Evolutionary conservation across 768 basidiomycete species (phyloP).

Genomic region (Podaxis sp.): DNA sequence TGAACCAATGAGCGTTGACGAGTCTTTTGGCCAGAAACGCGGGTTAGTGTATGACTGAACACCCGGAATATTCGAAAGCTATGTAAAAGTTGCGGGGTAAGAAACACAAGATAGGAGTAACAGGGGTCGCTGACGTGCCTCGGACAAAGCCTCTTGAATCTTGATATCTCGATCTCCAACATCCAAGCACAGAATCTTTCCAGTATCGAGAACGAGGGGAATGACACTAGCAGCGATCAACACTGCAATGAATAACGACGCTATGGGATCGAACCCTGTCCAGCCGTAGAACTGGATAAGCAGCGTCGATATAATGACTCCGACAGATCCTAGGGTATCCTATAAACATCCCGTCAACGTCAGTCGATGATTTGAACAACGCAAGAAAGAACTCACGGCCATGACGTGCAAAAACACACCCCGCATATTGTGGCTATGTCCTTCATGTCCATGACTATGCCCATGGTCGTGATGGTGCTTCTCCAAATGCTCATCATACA

Average conservation of each 20-base stretch:
- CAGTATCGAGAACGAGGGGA: constrained; percentile 92
- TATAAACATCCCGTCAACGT: constrained; percentile 21
- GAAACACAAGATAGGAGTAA: background rate
- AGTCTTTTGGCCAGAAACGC: constrained; percentile 96
- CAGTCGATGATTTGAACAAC: background rate
- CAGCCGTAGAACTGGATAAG: constrained; percentile 95
- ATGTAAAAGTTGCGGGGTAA: constrained; percentile 21
- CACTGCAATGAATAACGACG: constrained; percentile 92
- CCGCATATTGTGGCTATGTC: constrained; percentile 98
- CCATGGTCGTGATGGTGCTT: constrained; percentile 12
- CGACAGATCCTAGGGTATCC: constrained; percentile 96
- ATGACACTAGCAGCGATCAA: constrained; percentile 94
- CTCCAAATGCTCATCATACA: constrained; percentile 47
- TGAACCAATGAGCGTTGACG: constrained; percentile 79
- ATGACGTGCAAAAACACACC: constrained; percentile 98
- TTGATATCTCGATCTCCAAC: constrained; percentile 55
- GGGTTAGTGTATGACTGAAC: constrained; percentile 76
- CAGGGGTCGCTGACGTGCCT: constrained; percentile 40
- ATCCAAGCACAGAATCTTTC: constrained; percentile 82
- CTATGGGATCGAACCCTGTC: constrained; percentile 99
- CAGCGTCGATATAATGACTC: constrained; percentile 95
- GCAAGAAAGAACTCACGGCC: constrained; percentile 55
- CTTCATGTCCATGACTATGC: constrained; percentile 45
- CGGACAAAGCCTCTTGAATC: constrained; percentile 56
- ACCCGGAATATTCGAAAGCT: constrained; percentile 77